Evolutionary conservation across 2,329 filamentous ascomycete genomes (phyloP).

Genomic region (Colletotrichum musae): DNA sequence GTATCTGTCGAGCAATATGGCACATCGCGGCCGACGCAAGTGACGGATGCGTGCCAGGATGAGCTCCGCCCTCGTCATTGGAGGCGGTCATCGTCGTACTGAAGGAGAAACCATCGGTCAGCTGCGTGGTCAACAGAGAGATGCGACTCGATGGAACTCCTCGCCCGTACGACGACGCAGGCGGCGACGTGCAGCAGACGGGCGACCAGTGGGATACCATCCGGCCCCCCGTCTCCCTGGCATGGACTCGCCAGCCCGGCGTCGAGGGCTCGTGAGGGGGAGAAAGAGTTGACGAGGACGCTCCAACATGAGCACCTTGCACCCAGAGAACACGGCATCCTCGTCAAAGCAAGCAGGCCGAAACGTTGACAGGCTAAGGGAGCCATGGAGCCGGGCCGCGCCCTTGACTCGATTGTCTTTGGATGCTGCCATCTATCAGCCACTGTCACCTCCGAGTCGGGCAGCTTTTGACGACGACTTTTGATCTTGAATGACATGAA

Average conservation of each 20-base stretch:
- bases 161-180: conserved; percentile 35
- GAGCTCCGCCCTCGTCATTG: conserved; percentile 22
- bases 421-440: no score
- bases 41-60: conserved; percentile 11
- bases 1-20: conserved; percentile 24
- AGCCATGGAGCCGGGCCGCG: conserved; percentile 2
- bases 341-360: not conserved
- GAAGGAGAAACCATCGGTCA: conserved; percentile 21
- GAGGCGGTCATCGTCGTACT: conserved; percentile 7
- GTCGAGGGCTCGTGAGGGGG: conserved; percentile 4
- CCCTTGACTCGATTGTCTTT: conserved; percentile 1
- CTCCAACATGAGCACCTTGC: conserved; percentile 5
- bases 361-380: conserved; percentile 11
- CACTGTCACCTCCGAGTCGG: not conserved
- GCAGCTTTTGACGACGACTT: not conserved
- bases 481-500: not conserved
- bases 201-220: conserved; percentile 28
- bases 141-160: conserved; percentile 31
- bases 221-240: conserved; percentile 32
- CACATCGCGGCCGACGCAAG: conserved; percentile 14
- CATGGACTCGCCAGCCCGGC: conserved; percentile 21
- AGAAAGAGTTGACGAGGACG: not conserved
- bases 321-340: conserved; percentile 12
- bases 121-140: conserved; percentile 27
- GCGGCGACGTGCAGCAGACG: conserved; percentile 33